A percentile compares a stretch with the other conserved stretches of the same genome.
These are phyloP conservation scores for Colletotrichum cuscutae DNA, from an alignment of 2,329 filamentous ascomycete genomes.

Conservation along the genomic window DNA sequence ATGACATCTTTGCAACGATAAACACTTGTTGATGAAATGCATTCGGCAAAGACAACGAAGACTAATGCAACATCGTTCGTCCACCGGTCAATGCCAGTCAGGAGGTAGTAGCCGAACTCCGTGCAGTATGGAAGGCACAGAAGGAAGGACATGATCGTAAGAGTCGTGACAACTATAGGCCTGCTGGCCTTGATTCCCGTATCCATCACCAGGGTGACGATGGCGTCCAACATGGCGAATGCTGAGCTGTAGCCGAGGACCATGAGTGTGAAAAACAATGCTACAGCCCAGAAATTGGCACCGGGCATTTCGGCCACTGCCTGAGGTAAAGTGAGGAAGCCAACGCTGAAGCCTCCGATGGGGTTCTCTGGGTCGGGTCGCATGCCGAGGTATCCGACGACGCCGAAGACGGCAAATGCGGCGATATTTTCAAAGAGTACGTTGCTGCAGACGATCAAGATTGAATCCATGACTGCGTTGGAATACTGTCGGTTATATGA, in stretches of 20 bases:
- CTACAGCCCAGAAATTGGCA: slow-evolving; percentile 67
- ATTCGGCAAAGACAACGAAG: slow-evolving; percentile 64
- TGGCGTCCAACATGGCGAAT: slow-evolving; percentile 68
- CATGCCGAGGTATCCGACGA: slow-evolving; percentile 58
- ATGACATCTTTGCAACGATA: slow-evolving; percentile 62
- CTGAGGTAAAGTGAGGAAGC: slow-evolving; percentile 67
- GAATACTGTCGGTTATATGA: slow-evolving; percentile 68
- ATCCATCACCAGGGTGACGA: slow-evolving; percentile 64
- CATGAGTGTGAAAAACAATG: slow-evolving; percentile 68
- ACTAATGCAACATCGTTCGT: slow-evolving; percentile 65
- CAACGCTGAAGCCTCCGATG: slow-evolving; percentile 66
- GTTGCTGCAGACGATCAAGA: slow-evolving; percentile 65
- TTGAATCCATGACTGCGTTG: slow-evolving; percentile 68
- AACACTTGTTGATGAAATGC: slow-evolving; percentile 62
- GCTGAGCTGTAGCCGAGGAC: slow-evolving; percentile 68
- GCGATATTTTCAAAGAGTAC: slow-evolving; percentile 66
- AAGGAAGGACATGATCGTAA: slow-evolving; percentile 62
- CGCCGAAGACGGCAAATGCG: slow-evolving; percentile 61
- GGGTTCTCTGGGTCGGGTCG: slow-evolving; percentile 48
- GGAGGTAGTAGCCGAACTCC: slow-evolving; percentile 65
- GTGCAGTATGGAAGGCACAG: slow-evolving; percentile 67
- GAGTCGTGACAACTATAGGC: slow-evolving; percentile 58
- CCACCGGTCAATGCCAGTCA: slow-evolving; percentile 66
- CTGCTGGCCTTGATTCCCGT: slow-evolving; percentile 58
- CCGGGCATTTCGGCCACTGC: slow-evolving; percentile 67